Evolutionary conservation across 352 stramenopile genomes (phyloP).

Genomic region (Globisporangium middletonii): DNA sequence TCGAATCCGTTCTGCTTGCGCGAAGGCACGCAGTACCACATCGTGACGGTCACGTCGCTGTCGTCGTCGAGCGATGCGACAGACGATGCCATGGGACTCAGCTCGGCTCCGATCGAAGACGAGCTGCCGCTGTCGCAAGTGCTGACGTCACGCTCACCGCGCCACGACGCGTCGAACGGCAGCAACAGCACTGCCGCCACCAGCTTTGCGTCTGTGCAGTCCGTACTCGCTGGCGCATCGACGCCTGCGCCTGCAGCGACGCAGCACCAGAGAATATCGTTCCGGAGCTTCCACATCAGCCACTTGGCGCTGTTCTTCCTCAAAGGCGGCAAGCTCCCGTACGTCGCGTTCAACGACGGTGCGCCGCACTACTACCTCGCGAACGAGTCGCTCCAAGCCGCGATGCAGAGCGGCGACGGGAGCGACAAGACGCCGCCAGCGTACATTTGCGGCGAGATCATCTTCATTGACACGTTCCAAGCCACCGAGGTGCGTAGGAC

Average conservation of each 20-base stretch:
- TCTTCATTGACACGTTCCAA: constrained; percentile 82
- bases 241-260: constrained; percentile 4
- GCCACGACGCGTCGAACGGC: constrained; percentile 14
- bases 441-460: constrained; percentile 80
- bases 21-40: constrained; percentile 65
- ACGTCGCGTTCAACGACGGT: constrained; percentile 80
- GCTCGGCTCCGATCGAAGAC: constrained; percentile 30
- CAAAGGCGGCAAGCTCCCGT: constrained; percentile 65
- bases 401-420: constrained; percentile 35
- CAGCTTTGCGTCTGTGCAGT: constrained; percentile 8
- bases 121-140: constrained; percentile 61
- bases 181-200: neutral
- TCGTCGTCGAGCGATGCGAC: constrained; percentile 22
- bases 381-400: constrained; percentile 73
- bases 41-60: constrained; percentile 63
- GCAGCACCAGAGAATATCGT: constrained; percentile 70
- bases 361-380: constrained; percentile 75
- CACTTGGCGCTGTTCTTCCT: constrained; percentile 76
- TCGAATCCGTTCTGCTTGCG: constrained; percentile 66
- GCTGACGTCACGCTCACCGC: constrained; percentile 38
- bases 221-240: constrained; percentile 5
- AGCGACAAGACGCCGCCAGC: constrained; percentile 53
- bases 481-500: constrained; percentile 52
- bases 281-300: constrained; percentile 78
- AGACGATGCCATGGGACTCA: constrained; percentile 1